phyloP scores from a whole-genome alignment of 768 basidiomycete genomes.

The Leucocoprinus leucothites region DNA sequence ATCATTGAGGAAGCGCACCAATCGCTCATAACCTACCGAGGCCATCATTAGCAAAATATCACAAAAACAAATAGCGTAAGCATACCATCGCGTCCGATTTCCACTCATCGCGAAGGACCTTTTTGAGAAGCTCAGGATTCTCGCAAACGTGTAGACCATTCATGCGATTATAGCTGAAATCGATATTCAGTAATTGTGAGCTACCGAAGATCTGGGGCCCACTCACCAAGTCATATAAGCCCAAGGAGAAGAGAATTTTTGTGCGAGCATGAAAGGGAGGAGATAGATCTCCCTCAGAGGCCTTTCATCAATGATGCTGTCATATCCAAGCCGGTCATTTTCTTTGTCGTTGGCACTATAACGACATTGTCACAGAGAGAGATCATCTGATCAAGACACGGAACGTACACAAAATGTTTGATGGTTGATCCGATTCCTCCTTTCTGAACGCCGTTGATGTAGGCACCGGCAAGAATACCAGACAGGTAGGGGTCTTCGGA shows the following conservation, averaged over 20 bases:
- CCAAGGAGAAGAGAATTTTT: slow-evolving; percentile 63
- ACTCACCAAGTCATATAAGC: slow-evolving; percentile 70
- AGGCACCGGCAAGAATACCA: slow-evolving; percentile 66
- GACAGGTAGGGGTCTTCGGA: slow-evolving; percentile 77
- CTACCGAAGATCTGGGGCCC: neutral
- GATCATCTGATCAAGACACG: neutral
- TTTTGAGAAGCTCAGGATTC: slow-evolving; percentile 52
- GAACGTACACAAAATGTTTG: slow-evolving; percentile 76
- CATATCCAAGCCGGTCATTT: slow-evolving; percentile 67
- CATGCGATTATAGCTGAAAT: slow-evolving; percentile 63
- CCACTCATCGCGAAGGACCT: slow-evolving; percentile 71
- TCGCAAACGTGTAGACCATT: slow-evolving; percentile 76
- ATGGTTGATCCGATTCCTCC: slow-evolving; percentile 75
- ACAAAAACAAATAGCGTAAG: neutral
- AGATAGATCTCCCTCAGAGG: slow-evolving; percentile 75
- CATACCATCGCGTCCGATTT: slow-evolving; percentile 58
- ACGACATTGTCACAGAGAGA: neutral
- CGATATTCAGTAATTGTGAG: neutral
- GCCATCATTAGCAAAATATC: neutral
- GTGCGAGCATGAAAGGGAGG: slow-evolving; percentile 74
- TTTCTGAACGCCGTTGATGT: slow-evolving; percentile 73
- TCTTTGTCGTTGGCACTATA: slow-evolving; percentile 78
- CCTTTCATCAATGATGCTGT: slow-evolving; percentile 61
- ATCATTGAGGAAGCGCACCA: slow-evolving; percentile 42
- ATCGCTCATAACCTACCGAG: slow-evolving; percentile 68